Evolutionary conservation across 2,329 filamentous ascomycete genomes (phyloP), one percentile per base, ranked within the genome.

Genomic region (Calonectria ilicicola): DNA sequence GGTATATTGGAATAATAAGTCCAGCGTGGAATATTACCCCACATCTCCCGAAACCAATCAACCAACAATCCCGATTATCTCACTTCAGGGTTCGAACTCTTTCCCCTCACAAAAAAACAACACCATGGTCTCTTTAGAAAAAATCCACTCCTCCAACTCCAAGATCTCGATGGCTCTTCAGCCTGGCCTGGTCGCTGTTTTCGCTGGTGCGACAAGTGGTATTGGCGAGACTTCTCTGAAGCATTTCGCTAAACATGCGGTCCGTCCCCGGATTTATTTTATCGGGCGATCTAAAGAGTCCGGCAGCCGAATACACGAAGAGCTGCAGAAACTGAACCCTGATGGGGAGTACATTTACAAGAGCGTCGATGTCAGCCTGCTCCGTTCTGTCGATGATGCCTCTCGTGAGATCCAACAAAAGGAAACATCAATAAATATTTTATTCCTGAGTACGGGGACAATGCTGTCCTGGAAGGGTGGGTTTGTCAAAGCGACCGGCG

Each of bases 371-470:
- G 49, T 70, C 26, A 62, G 62, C 32, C 29, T 66, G 21, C 49
- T 70, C 9, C 49, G 40, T 12, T 29, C 21, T 5, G 62, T 66
- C 1, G 68, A 70, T 9, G 14, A 66, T 29, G 49, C 40, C 32
- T 70, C 62, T 49, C 62, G 26, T 27, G 49, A 62, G 42, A 66
- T 70, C 51, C 60, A 51, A 40, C 29, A 49, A 5, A 66, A 53
- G 2, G 68, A 70, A 19, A 27, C 21, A 2, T 27, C 47, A 17
- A 60, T 70, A 17, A 66, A 70, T 40, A 21, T 70, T 17, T 27
- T 70, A 23, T 70, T 70, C 10, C 14, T 65, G 29, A 71, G 46
- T 26, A 51, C 44, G 15, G 63, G 63, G 3, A 65, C 29, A 27
- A 65, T 65, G 63, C 14, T 40, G 3, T 53, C 46, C 40, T 27